Evolutionary conservation across 345 rosid genomes (phyloP), one percentile per base, ranked within the genome.

Genomic region (Adansonia digitata): DNA sequence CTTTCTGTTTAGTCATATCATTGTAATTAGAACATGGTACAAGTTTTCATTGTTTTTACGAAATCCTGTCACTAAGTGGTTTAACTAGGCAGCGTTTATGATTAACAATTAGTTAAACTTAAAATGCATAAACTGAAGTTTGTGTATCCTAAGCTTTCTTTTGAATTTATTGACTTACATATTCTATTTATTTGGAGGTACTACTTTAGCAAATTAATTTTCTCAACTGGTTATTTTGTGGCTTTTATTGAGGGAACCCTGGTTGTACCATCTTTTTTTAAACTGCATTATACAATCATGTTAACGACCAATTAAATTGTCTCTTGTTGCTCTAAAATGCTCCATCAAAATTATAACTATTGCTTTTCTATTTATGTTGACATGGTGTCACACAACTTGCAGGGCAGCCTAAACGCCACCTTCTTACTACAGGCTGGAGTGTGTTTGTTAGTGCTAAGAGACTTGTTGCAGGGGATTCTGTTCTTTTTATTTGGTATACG

Each of bases 401-500:
- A 84, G 84, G 86, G 69, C 86, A 84, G 82, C 86, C 86, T 39
- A 84, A 84, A 72, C 74, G 86, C 35, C 86, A 84, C 76, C 84
- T 84, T 79, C 78, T 84, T 55, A 84, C 84, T 60, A 84, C 86
- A 45, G 86, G 84, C 7, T 84, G 86, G 86, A 84, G 86, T 74
- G 86, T 84, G 45, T 84, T 84, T 72, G 84, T 84, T 59, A 84
- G 86, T 81, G 86, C 86, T 12, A 84, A 84, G 74, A 75, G 86
- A 71, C 81, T 84, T 39, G 81, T 84, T 67, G 84, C 86, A 6
- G 86, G 86, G 59, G 84, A 84, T 42, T 81, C 86, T 40, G 84
- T 84, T 71, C 82, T 84, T 74, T 84, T 84, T 81, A 84, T 84
- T 7, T 79, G 86, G 86, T 84, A 74, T 39, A 34, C 0, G 26